Conservation (phyloP, 108 stramenopile species). For the Aurantiochytrium sp. region DNA sequence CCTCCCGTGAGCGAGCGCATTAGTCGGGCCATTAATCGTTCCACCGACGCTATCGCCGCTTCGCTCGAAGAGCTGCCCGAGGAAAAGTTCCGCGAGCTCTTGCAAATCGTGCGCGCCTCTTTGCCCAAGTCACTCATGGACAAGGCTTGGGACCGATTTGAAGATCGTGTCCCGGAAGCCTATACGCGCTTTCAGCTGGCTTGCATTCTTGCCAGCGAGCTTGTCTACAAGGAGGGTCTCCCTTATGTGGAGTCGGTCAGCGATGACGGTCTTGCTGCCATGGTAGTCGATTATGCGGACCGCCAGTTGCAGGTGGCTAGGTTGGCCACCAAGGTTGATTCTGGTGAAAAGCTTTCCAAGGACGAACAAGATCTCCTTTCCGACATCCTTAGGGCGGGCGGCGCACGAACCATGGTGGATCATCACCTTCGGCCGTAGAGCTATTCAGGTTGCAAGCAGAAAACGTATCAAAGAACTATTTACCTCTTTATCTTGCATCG, state of each 20-base stretch:
- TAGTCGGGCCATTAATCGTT: not conserved
- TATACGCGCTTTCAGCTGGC: not conserved
- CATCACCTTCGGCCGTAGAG: not conserved
- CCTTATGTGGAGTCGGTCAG: not conserved
- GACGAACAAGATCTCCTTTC: not conserved
- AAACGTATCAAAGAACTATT: no score
- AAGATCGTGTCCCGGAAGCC: not conserved
- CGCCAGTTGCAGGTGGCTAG: not conserved
- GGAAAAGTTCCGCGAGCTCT: not conserved
- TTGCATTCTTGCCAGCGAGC: not conserved
- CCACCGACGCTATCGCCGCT: not conserved
- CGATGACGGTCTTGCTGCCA: not conserved
- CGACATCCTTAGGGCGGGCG: not conserved
- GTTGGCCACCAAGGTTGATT: not conserved
- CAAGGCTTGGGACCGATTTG: not conserved
- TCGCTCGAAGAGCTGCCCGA: not conserved
- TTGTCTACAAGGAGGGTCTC: slow-evolving; percentile 6
- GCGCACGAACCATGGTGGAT: slow-evolving; percentile 4
- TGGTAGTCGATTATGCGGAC: not conserved
- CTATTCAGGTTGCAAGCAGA: no score
- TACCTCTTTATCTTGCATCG: not conserved
- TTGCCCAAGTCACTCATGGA: not conserved
- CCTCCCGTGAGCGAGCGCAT: not conserved
- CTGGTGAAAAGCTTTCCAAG: not conserved
- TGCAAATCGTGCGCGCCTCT: not conserved